Evolutionary conservation across 2,329 filamentous ascomycete genomes (phyloP), one percentile per base, ranked within the genome.

Genomic region (Chrysosphaeria jannelii): DNA sequence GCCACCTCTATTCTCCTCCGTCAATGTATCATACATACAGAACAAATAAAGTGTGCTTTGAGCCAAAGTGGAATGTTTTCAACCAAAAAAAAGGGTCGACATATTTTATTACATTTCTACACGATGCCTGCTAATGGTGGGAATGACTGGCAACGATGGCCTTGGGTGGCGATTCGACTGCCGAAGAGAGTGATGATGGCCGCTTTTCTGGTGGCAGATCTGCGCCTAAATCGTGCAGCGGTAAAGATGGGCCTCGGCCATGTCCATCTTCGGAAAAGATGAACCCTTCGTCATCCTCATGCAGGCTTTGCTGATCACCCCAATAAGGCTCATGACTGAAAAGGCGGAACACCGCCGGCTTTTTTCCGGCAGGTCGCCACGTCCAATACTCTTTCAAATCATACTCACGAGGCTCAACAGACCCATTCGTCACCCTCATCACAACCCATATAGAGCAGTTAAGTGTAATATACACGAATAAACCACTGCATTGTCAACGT

Each of bases 311-410:
- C 14, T 29, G 28, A 24, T 28, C 29, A n/a, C 34, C 35, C 26
- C 35, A 35, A 26, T 38, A 33, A 10, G 31, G 27, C 14, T 33
- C 31, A 13, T 35, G 34, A 2, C 28, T 30, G 19, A 42, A 34
- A 14, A 41, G 30, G 3, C 50, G 44, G 19, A 54, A 36, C 27
- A 53, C 46, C 45, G 50, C 54, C 0, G 52, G 51, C 20, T 48
- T 42, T 3, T 43, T 43, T 4, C 52, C 52, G 1, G 40, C 39
- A 3, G 50, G 48, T 30, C 47, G 50, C 51, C 50, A 56, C 2
- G 51, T 50, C 53, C 53, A 58, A 32, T 56, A 57, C 27, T 57
- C 51, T 29, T 57, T 57, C 29, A 51, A 39, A 19, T 57, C 51
- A 30, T 57, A 57, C 30, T 57, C 50, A 12, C 45, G 43, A 4